A percentile compares a stretch with the other conserved stretches of the same genome.
phyloP scores from a whole-genome alignment of 2,329 filamentous ascomycete genomes.

The Fusarium agapanthi region DNA sequence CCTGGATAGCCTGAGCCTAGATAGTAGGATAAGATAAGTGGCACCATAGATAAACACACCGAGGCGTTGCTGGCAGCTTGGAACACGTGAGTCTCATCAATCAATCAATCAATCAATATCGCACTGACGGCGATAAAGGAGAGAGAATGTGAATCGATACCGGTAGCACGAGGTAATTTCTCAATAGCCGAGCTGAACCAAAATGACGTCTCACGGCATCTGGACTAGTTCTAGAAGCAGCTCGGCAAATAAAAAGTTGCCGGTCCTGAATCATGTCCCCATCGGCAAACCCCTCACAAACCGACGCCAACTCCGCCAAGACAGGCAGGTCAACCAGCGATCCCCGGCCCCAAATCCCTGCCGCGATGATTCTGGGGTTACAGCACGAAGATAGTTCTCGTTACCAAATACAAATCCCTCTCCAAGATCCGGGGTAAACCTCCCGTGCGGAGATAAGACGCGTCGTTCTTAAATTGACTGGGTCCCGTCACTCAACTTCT shows the following conservation, averaged over 20 bases:
- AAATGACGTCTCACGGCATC: background rate
- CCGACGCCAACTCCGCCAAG: slow-evolving; percentile 14
- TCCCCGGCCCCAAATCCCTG: slow-evolving; percentile 10
- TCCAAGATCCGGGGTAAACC: slow-evolving; percentile 24
- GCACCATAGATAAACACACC: background rate
- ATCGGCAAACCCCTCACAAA: slow-evolving; percentile 29
- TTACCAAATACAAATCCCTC: slow-evolving; percentile 10
- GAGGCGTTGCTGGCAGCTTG: background rate
- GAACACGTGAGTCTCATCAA: background rate
- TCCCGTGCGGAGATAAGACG: slow-evolving; percentile 28
- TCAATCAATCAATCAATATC: background rate
- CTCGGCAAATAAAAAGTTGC: slow-evolving; percentile 17
- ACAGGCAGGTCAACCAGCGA: slow-evolving; percentile 9
- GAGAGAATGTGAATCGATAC: accelerated
- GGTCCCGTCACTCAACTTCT: background rate
- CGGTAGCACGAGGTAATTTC: background rate
- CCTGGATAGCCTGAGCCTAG: background rate
- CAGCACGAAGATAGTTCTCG: background rate
- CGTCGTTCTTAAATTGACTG: slow-evolving; percentile 26
- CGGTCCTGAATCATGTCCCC: slow-evolving; percentile 21
- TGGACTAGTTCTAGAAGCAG: background rate
- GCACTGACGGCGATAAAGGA: accelerated
- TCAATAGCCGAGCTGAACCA: background rate
- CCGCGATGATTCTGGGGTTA: slow-evolving; percentile 23
- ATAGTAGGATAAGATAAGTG: background rate